These are phyloP conservation scores for Pyrenochaeta sp. DNA, from an alignment of 2,329 filamentous ascomycete species.

Conservation along the genomic window DNA sequence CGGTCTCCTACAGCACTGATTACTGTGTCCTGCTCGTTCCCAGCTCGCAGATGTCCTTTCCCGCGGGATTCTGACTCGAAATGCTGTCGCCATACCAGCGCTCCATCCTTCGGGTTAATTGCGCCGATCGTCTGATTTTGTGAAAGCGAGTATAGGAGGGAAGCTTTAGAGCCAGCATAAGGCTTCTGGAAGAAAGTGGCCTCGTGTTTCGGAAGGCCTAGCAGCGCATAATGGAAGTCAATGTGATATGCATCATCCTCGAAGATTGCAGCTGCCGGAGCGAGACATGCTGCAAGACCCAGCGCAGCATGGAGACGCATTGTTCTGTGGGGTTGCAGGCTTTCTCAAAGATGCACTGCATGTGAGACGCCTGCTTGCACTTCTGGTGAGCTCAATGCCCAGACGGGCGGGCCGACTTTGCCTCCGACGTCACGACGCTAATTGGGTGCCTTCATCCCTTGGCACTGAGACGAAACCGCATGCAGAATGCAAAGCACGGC, in stretches of 20 bases:
- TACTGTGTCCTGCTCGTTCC: conserved; percentile 80
- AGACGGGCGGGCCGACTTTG: conserved; percentile 4
- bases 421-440: not conserved
- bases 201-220: conserved; percentile 81
- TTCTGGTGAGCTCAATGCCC: conserved; percentile 14
- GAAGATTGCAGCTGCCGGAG: conserved; percentile 74
- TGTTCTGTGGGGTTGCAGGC: conserved; percentile 28
- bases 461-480: not conserved
- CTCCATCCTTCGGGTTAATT: conserved; percentile 85
- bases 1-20: conserved; percentile 74
- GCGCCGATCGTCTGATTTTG: conserved; percentile 85
- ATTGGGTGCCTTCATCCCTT: not conserved
- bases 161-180: conserved; percentile 80
- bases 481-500: conserved; percentile 2
- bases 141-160: conserved; percentile 88
- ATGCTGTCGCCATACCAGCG: conserved; percentile 85
- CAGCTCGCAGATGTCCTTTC: conserved; percentile 68
- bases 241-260: conserved; percentile 89
- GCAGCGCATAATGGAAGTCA: conserved; percentile 90
- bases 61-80: conserved; percentile 58
- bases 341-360: conserved; percentile 5
- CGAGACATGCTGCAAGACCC: conserved; percentile 53
- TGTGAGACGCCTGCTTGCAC: conserved; percentile 5
- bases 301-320: conserved; percentile 50
- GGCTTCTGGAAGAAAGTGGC: conserved; percentile 97